phyloP scores from a whole-genome alignment of 352 stramenopile species.

The Phytophthora multivora region DNA sequence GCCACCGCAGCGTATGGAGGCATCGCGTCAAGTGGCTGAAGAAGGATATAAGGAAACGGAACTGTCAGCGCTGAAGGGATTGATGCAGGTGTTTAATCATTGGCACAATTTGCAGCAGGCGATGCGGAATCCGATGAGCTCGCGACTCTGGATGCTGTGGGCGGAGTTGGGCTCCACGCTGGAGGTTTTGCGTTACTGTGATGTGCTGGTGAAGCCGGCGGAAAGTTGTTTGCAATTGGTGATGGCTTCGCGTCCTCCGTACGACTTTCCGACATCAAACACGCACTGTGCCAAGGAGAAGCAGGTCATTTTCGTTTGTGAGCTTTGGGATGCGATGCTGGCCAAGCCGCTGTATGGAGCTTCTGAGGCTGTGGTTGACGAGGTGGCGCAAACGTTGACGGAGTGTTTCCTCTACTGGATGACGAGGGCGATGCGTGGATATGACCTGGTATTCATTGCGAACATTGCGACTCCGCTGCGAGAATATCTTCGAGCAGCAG shows the following conservation, averaged over 20 bases:
- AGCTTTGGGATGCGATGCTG: conserved; percentile 34
- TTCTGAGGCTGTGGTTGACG: not conserved
- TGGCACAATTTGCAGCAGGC: conserved; percentile 29
- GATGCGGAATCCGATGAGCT: conserved; percentile 10
- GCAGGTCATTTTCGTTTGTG: conserved; percentile 25
- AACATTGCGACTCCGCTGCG: conserved; percentile 32
- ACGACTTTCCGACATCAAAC: conserved; percentile 14
- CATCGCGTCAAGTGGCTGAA: not conserved
- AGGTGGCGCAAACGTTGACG: conserved; percentile 13
- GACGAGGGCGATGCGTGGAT: conserved; percentile 34
- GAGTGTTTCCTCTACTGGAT: conserved; percentile 39
- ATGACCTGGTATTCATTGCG: conserved; percentile 38
- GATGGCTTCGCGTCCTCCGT: conserved; percentile 3
- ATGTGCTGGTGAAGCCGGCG: not conserved
- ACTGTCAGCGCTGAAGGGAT: not conserved
- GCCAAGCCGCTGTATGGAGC: conserved; percentile 20
- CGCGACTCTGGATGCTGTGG: conserved; percentile 39
- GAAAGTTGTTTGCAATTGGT: conserved; percentile 7
- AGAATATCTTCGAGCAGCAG: conserved; percentile 16
- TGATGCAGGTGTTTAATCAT: conserved; percentile 21
- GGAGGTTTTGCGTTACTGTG: conserved; percentile 17
- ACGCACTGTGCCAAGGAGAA: conserved; percentile 28
- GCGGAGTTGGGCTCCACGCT: conserved; percentile 33
- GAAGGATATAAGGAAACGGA: conserved; percentile 3
- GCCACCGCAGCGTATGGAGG: not conserved